A percentile compares a stretch with the other conserved stretches of the same genome.
These are phyloP conservation scores for Acrodontium crateriforme DNA, from an alignment of 2,329 filamentous ascomycete species.

Conservation along the genomic window DNA sequence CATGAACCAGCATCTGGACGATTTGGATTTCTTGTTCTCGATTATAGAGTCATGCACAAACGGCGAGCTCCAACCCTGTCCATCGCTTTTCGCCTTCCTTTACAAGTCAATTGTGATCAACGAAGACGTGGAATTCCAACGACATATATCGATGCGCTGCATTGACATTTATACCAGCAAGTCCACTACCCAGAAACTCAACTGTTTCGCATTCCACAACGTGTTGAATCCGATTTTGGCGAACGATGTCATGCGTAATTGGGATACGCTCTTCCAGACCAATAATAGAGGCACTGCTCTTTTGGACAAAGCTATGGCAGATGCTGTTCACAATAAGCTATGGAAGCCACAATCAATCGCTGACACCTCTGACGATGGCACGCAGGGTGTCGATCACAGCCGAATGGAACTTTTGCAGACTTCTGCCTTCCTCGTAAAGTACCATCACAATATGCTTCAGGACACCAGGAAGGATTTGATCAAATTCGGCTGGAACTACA, in stretches of 20 bases:
- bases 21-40: conserved; percentile 64
- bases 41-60: conserved; percentile 73
- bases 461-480: conserved; percentile 96
- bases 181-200: conserved; percentile 70
- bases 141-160: conserved; percentile 66
- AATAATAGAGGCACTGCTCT: conserved; percentile 50
- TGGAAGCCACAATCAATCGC: conserved; percentile 75
- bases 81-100: conserved; percentile 66
- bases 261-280: conserved; percentile 41
- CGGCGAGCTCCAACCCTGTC: conserved; percentile 65
- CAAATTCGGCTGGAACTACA: conserved; percentile 98
- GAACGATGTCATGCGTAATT: conserved; percentile 85
- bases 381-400: conserved; percentile 84
- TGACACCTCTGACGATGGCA: conserved; percentile 65
- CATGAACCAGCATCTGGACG: conserved; percentile 52
- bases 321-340: conserved; percentile 79
- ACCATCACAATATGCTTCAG: conserved; percentile 74
- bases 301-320: conserved; percentile 76
- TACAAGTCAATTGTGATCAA: conserved; percentile 74
- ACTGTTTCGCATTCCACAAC: conserved; percentile 82
- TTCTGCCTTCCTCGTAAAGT: conserved; percentile 89
- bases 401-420: conserved; percentile 92
- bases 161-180: conserved; percentile 76
- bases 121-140: conserved; percentile 76
- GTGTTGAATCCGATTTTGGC: conserved; percentile 92